These are phyloP conservation scores for Termitomyces sp. DNA, from an alignment of 768 basidiomycete species.

Conservation along the genomic window DNA sequence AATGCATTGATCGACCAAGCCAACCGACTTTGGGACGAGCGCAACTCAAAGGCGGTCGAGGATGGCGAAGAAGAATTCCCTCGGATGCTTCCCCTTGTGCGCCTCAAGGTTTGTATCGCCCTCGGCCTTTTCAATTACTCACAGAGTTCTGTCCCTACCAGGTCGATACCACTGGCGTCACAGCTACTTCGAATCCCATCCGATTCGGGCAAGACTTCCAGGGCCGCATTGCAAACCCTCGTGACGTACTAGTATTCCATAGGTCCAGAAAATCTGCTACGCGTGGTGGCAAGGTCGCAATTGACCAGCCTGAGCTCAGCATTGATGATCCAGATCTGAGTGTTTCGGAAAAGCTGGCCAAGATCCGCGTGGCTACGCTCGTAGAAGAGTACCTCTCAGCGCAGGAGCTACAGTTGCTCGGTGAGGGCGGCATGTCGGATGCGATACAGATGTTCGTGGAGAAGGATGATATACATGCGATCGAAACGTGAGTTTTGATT, in stretches of 20 bases:
- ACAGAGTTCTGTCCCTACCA: constrained; percentile 16
- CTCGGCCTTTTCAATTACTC: not conserved
- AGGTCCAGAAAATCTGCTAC: constrained; percentile 62
- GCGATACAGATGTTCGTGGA: constrained; percentile 96
- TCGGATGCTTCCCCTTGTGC: constrained; percentile 80
- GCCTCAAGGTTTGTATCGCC: constrained; percentile 57
- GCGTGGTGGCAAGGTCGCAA: constrained; percentile 50
- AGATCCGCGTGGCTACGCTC: constrained; percentile 80
- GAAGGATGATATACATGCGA: constrained; percentile 94
- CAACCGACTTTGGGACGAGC: constrained; percentile 71
- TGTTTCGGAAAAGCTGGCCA: constrained; percentile 68
- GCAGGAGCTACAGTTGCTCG: constrained; percentile 88
- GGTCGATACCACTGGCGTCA: constrained; percentile 90
- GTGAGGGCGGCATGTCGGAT: constrained; percentile 86
- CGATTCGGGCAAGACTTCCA: constrained; percentile 96
- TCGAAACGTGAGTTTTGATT: constrained; percentile 58
- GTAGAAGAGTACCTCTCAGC: constrained; percentile 90
- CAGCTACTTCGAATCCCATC: constrained; percentile 91
- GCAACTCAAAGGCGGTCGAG: constrained; percentile 54
- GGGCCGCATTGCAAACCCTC: constrained; percentile 87
- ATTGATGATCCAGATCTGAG: constrained; percentile 71
- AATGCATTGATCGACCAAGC: constrained; percentile 76
- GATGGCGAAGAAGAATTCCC: constrained; percentile 58
- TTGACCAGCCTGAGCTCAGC: constrained; percentile 75
- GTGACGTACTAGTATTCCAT: constrained; percentile 89